phyloP scores from a whole-genome alignment of 345 rosid genomes.

The Theobroma cacao region DNA sequence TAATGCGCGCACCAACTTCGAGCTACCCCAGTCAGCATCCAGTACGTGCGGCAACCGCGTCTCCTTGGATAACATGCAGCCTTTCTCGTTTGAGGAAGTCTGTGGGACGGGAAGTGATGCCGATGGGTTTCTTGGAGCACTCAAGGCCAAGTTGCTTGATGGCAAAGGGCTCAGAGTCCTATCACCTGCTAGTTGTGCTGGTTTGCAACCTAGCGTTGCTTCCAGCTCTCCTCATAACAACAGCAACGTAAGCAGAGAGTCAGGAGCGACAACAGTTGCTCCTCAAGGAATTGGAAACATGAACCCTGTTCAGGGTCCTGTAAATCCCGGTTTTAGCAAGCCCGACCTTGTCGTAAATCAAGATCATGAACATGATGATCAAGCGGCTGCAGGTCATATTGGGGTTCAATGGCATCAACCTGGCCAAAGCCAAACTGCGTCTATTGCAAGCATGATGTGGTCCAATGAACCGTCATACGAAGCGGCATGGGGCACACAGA shows the following conservation, averaged over 20 bases:
- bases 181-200: background rate
- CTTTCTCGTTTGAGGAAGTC: conserved; percentile 50
- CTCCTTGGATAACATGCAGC: conserved; percentile 26
- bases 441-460: conserved; percentile 25
- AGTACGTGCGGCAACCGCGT: conserved; percentile 8
- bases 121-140: conserved; percentile 49
- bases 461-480: conserved; percentile 22
- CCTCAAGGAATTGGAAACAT: conserved; percentile 9
- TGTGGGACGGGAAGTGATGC: conserved; percentile 32
- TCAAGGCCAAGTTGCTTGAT: conserved; percentile 46
- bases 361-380: conserved; percentile 18
- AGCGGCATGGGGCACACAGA: conserved; percentile 31
- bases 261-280: background rate
- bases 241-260: background rate
- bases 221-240: conserved; percentile 6
- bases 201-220: background rate
- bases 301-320: background rate
- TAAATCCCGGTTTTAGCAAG: conserved; percentile 1
- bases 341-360: conserved; percentile 4
- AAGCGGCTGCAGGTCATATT: background rate
- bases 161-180: conserved; percentile 30
- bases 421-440: background rate
- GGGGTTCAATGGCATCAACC: conserved; percentile 27
- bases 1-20: conserved; percentile 53
- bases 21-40: conserved; percentile 23